Percentiles rank a stretch among this genome's conserved stretches.
These are phyloP conservation scores for Dissophora ornata DNA, from an alignment of 192 early-diverging fungal genomes.

Conservation along the genomic window DNA sequence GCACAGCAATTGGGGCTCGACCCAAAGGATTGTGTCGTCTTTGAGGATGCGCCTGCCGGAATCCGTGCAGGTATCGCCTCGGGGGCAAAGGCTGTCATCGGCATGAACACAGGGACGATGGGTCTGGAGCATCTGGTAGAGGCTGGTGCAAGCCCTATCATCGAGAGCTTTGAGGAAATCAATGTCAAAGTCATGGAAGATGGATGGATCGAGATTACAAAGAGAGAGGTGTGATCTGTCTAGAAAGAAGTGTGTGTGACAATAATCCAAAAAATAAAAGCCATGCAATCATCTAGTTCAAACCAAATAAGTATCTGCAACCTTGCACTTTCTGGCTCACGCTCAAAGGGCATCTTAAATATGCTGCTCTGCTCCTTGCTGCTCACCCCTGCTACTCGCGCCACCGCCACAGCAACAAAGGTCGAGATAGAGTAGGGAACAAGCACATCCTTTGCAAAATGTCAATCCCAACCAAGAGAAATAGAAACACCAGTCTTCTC, in stretches of 20 bases:
- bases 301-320: no score
- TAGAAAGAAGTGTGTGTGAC: background rate
- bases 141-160: conserved; percentile 56
- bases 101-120: conserved; percentile 57
- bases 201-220: conserved; percentile 51
- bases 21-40: conserved; percentile 59
- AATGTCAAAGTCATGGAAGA: conserved; percentile 45
- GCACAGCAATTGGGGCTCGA: conserved; percentile 41
- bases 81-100: conserved; percentile 50
- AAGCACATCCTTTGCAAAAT: background rate
- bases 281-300: no score
- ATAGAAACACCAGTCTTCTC: conserved; percentile 1
- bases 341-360: no score
- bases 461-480: conserved; percentile 13
- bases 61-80: conserved; percentile 54
- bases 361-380: no score
- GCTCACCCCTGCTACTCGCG: no score
- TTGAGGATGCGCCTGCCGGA: conserved; percentile 66
- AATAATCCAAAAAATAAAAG: background rate
- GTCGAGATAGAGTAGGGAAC: no score
- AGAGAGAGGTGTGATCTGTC: background rate
- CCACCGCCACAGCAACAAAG: no score
- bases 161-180: conserved; percentile 55
- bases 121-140: conserved; percentile 51
- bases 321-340: no score